Conservation (phyloP, 148 eudicot genomes). For the Heliamphora exappendiculata region DNA sequence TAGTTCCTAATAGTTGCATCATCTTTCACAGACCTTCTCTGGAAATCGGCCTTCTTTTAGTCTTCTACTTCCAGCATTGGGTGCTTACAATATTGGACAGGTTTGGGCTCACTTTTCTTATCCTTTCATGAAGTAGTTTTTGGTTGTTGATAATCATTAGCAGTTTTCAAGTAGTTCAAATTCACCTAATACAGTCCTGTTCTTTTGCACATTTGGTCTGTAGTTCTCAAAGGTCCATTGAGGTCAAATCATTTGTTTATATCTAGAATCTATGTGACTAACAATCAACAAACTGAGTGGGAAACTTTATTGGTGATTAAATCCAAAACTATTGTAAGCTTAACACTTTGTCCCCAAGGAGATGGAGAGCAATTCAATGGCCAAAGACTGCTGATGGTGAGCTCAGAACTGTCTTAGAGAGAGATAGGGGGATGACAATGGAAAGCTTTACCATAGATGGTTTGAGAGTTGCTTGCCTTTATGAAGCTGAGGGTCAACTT, state of each 20-base stretch:
- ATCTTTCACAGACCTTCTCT: slow-evolving; percentile 64
- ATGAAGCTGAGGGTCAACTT: too few species aligned
- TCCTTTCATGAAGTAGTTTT: not conserved
- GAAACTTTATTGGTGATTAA: not conserved
- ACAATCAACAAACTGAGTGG: not conserved
- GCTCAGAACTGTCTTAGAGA: too few species aligned
- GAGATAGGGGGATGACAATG: too few species aligned
- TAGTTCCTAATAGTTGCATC: slow-evolving; percentile 7
- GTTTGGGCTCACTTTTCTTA: slow-evolving; percentile 27
- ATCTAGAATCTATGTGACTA: not conserved
- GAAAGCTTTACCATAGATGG: too few species aligned
- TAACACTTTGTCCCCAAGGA: not conserved
- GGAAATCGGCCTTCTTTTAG: slow-evolving; percentile 98
- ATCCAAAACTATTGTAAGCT: not conserved
- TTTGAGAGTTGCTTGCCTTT: too few species aligned
- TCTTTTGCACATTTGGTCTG: not conserved
- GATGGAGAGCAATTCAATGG: too few species aligned
- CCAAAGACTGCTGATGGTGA: too few species aligned
- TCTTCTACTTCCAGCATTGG: slow-evolving; percentile 81
- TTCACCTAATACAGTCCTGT: not conserved
- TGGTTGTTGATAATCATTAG: not conserved
- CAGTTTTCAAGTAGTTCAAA: not conserved
- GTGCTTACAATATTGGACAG: slow-evolving; percentile 92
- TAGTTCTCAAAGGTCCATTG: not conserved
- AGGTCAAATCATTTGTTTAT: not conserved